phyloP scores from a whole-genome alignment of 139 green algal genomes.

The Prasinococcaceae sp. region DNA sequence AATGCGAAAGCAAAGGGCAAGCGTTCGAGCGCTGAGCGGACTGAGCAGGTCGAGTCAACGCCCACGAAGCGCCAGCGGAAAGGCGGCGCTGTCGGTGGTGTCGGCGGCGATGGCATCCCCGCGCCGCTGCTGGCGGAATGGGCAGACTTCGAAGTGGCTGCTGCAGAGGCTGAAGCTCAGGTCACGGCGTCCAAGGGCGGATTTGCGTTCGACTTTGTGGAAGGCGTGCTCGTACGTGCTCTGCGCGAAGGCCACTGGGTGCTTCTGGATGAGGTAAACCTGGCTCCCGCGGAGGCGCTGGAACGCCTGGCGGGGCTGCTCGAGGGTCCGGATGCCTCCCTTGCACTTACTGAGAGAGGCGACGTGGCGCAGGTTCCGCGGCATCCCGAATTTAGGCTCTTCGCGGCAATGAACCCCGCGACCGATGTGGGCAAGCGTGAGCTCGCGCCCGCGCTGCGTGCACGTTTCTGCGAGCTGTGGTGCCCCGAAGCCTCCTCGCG shows the following conservation, averaged over 20 bases:
- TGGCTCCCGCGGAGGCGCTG: constrained; percentile 34
- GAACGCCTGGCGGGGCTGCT: constrained; percentile 61
- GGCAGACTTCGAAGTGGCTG: constrained; percentile 34
- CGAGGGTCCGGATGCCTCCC: constrained; percentile 40
- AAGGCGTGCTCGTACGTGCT: constrained; percentile 67
- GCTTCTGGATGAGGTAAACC: constrained; percentile 83
- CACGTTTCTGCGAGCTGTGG: constrained; percentile 91
- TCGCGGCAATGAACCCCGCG: constrained; percentile 95
- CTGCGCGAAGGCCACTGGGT: constrained; percentile 84
- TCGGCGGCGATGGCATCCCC: too few species aligned
- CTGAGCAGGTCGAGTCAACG: too few species aligned
- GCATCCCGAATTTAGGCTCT: constrained; percentile 81
- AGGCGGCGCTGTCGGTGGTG: too few species aligned
- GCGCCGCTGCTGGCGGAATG: constrained; percentile 14
- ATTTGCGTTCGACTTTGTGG: constrained; percentile 88
- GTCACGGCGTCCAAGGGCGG: constrained; percentile 49
- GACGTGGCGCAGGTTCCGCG: constrained; percentile 48
- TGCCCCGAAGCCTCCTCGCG: constrained; percentile 54
- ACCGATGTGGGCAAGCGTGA: constrained; percentile 90
- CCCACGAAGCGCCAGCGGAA: too few species aligned
- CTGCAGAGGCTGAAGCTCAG: constrained; percentile 52
- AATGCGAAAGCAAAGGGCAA: too few species aligned
- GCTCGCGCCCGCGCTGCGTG: constrained; percentile 63
- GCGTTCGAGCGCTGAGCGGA: too few species aligned
- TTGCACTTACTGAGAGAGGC: constrained; percentile 69